Percentiles rank a stretch among this genome's conserved stretches.
These are phyloP conservation scores for Collybia sordida DNA, from an alignment of 768 basidiomycete genomes.

Conservation along the genomic window DNA sequence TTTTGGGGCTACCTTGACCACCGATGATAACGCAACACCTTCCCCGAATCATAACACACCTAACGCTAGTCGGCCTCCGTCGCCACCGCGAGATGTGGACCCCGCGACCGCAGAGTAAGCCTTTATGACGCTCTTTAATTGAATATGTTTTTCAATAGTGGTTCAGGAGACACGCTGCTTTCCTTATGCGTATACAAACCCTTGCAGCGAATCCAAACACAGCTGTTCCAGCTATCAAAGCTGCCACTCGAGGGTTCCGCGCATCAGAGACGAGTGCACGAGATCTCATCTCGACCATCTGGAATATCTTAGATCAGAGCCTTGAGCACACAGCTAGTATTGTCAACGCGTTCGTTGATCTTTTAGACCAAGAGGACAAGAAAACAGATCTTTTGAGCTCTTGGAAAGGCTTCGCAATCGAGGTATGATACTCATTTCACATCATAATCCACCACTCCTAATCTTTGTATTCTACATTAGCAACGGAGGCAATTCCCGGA, in stretches of 20 bases:
- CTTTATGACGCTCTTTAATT: not conserved
- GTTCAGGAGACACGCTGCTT: constrained; percentile 62
- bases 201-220: constrained; percentile 56
- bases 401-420: constrained; percentile 83
- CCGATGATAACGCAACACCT: constrained; percentile 18
- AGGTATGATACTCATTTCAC: constrained; percentile 47
- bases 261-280: constrained; percentile 74
- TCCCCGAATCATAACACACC: constrained; percentile 20
- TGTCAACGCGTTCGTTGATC: constrained; percentile 70
- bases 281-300: constrained; percentile 88
- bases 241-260: constrained; percentile 78
- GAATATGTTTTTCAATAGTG: constrained; percentile 1
- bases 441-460: not conserved
- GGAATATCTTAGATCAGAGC: constrained; percentile 56
- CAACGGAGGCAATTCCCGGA: constrained; percentile 88
- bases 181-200: constrained; percentile 61
- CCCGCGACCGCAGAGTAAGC: constrained; percentile 56
- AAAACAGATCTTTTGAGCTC: constrained; percentile 69
- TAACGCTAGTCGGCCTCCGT: constrained; percentile 32
- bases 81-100: constrained; percentile 49
- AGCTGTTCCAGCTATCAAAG: constrained; percentile 63
- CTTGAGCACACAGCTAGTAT: constrained; percentile 76
- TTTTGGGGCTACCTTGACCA: constrained; percentile 62
- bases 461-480: constrained; percentile 35
- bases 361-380: constrained; percentile 82